Evolutionary conservation across 139 green algal genomes (phyloP).

Genomic region (Chlorella vulgaris): DNA sequence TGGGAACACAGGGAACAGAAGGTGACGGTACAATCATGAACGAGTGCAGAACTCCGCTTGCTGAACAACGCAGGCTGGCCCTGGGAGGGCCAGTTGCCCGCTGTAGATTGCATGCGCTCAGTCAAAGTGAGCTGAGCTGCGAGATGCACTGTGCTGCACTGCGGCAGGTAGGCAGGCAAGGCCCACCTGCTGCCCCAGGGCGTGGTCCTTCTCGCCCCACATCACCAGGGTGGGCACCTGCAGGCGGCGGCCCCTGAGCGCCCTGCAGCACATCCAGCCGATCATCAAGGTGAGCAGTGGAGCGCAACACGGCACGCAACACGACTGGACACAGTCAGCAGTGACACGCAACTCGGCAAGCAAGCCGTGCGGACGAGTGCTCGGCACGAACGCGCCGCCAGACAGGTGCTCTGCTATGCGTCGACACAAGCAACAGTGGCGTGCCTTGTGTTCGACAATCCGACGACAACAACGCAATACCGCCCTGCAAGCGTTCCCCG

Average conservation of each 20-base stretch:
- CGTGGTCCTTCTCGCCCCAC: conserved; percentile 40
- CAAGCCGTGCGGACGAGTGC: too few species aligned
- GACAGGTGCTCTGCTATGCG: too few species aligned
- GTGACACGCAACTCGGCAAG: too few species aligned
- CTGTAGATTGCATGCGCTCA: not conserved
- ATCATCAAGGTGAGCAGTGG: not conserved
- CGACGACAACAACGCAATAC: too few species aligned
- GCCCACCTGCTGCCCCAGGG: conserved; percentile 28
- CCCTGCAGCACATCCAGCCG: not conserved
- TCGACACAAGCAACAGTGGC: too few species aligned
- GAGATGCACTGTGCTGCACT: not conserved
- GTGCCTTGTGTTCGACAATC: too few species aligned
- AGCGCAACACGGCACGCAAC: not conserved
- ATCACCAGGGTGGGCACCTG: conserved; percentile 40
- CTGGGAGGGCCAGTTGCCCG: not conserved
- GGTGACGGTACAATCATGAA: too few species aligned
- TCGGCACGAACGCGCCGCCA: too few species aligned
- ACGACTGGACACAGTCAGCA: not conserved
- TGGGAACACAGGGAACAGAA: too few species aligned
- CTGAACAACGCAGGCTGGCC: too few species aligned
- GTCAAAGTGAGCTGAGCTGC: too few species aligned
- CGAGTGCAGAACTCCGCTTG: too few species aligned
- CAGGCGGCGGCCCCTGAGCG: not conserved
- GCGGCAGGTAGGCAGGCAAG: not conserved
- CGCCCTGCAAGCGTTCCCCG: not conserved